phyloP scores from a whole-genome alignment of 495 filamentous ascomycete genomes.

The Aspergillus saccharolyticus region DNA sequence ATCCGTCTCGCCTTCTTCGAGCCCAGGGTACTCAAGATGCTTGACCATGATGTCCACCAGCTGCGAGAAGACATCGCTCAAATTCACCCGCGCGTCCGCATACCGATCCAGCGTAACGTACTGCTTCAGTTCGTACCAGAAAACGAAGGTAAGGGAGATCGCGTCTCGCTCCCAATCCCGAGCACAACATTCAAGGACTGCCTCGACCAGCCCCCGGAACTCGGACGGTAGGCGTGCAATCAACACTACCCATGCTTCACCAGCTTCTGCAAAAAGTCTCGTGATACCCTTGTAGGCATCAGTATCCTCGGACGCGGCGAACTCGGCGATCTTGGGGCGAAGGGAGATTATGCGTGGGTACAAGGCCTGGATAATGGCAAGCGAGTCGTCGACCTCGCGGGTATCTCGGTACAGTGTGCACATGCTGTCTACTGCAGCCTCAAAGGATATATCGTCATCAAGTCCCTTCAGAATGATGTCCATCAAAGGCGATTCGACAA shows the following conservation, averaged over 20 bases:
- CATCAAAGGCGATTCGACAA: slow-evolving; percentile 82
- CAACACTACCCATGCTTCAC: slow-evolving; percentile 87
- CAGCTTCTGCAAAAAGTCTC: slow-evolving; percentile 85
- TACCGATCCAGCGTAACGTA: slow-evolving; percentile 88
- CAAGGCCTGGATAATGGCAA: slow-evolving; percentile 74
- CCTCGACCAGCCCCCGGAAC: slow-evolving; percentile 84
- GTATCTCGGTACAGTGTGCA: slow-evolving; percentile 90
- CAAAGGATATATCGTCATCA: slow-evolving; percentile 68
- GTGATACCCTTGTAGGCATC: slow-evolving; percentile 86
- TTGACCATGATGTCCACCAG: slow-evolving; percentile 91
- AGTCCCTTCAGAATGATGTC: slow-evolving; percentile 74
- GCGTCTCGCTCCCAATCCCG: slow-evolving; percentile 84
- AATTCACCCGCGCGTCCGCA: slow-evolving; percentile 68
- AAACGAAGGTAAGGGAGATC: slow-evolving; percentile 85
- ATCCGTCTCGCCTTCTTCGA: slow-evolving; percentile 72
- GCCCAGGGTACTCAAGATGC: slow-evolving; percentile 84
- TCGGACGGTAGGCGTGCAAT: slow-evolving; percentile 76
- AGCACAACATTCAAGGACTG: slow-evolving; percentile 82
- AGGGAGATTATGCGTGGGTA: slow-evolving; percentile 78
- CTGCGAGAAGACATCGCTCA: slow-evolving; percentile 73
- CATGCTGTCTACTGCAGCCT: slow-evolving; percentile 88
- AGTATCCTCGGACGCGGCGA: slow-evolving; percentile 75
- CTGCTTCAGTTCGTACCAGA: slow-evolving; percentile 99
- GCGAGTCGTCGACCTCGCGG: slow-evolving; percentile 77
- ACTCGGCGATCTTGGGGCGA: slow-evolving; percentile 67